A percentile compares a stretch with the other conserved stretches of the same genome.
phyloP scores from a whole-genome alignment of 345 rosid genomes.

The Eucalyptus erythrocorys region DNA sequence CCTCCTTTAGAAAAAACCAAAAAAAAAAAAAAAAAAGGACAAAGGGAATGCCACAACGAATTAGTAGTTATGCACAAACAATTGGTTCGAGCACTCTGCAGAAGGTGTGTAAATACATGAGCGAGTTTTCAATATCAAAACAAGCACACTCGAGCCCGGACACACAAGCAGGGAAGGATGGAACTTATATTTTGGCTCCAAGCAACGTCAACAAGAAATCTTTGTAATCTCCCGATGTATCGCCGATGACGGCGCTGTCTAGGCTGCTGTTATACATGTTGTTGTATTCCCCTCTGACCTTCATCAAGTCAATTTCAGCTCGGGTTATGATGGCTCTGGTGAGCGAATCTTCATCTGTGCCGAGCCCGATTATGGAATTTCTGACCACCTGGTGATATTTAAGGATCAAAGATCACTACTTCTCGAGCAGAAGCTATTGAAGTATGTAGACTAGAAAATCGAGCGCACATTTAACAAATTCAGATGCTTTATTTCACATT shows the following conservation, averaged over 20 bases:
- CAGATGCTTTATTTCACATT: not conserved
- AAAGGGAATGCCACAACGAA: not conserved
- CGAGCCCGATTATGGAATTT: slow-evolving; percentile 46
- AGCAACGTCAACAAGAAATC: slow-evolving; percentile 61
- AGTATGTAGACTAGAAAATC: not conserved
- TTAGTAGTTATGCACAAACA: not conserved
- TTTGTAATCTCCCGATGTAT: slow-evolving; percentile 70
- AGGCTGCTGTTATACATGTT: slow-evolving; percentile 37
- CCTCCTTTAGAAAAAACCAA: not conserved
- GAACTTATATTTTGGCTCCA: slow-evolving; percentile 38
- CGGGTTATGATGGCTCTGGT: slow-evolving; percentile 67
- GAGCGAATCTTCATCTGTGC: slow-evolving; percentile 83
- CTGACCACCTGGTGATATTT: slow-evolving; percentile 35
- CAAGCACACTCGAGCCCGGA: not conserved
- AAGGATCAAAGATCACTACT: not conserved
- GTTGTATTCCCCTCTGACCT: slow-evolving; percentile 46
- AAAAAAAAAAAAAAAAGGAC: not conserved
- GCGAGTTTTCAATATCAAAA: not conserved
- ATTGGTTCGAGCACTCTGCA: not conserved
- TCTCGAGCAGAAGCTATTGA: not conserved
- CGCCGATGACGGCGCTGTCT: slow-evolving; percentile 54
- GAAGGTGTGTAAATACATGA: not conserved
- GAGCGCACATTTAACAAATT: not conserved
- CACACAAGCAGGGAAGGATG: not conserved
- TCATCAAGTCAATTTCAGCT: slow-evolving; percentile 77